phyloP scores from a whole-genome alignment of 306 rosid genomes.

The Sphenostylis stenocarpa region DNA sequence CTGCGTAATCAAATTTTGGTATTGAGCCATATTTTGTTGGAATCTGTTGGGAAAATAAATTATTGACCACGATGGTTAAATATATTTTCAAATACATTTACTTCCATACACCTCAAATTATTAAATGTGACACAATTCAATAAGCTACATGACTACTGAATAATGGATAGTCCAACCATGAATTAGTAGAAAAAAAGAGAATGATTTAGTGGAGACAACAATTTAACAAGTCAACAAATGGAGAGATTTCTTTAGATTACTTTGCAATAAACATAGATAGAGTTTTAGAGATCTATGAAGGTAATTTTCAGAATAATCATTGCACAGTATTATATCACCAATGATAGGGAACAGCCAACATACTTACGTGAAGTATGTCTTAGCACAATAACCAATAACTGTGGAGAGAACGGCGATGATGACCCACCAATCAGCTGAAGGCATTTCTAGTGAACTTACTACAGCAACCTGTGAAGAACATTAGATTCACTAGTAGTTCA shows the following conservation, averaged over 20 bases:
- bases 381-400: constrained; percentile 84
- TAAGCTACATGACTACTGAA: neutral
- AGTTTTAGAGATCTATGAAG: constrained; percentile 17
- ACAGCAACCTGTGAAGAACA: constrained; percentile 74
- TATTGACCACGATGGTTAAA: constrained; percentile 22
- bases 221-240: neutral
- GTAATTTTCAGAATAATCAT: neutral
- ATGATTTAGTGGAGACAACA: neutral
- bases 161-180: neutral
- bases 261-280: neutral
- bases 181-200: neutral
- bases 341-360: neutral
- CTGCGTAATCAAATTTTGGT: constrained; percentile 93
- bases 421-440: constrained; percentile 86
- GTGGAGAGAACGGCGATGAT: constrained; percentile 77
- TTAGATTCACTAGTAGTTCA: constrained; percentile 29
- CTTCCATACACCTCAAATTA: neutral
- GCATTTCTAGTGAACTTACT: constrained; percentile 77
- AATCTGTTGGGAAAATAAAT: constrained; percentile 51
- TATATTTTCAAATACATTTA: constrained; percentile 10
- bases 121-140: constrained; percentile 13
- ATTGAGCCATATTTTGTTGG: constrained; percentile 83
- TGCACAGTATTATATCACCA: neutral
- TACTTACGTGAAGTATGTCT: constrained; percentile 91
- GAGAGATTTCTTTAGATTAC: neutral